Evolutionary conservation across 176 grass and related monocot genomes (phyloP), one percentile per base, ranked within the genome.

Genomic region (Carex cristatella): DNA sequence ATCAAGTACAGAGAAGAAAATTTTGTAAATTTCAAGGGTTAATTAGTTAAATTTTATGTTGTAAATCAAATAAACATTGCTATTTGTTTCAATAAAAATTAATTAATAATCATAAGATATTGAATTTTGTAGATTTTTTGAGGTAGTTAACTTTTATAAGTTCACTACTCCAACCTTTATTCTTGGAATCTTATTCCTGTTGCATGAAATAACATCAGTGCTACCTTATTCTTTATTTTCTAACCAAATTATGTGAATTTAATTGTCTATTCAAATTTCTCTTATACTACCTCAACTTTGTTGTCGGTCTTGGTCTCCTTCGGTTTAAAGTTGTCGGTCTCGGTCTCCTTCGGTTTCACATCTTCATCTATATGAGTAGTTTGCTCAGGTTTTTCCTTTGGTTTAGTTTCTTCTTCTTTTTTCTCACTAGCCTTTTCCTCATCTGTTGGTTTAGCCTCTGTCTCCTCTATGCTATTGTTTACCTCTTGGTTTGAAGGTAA

Each of bases 351-450:
- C 7, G 68, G 37, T 16, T n/a, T 46, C 10, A 10, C 16, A 3
- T 19, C 68, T 71, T 71, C 68, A 7, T 71, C 68, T 46, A 31
- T 54, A 7, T 14, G 46, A 31, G 19, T 75, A n/a, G 6, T 48
- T 48, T 48, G 44, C 56, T 59, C 3, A 18, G 19, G 42, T 46
- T 46, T 12, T 27, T 76, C 76, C 15, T 62, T 38, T 77, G 30
- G 23, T 14, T 55, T 80, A 75, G 71, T 44, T 10, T 79, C 40
- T 84, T 72, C 81, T 19, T 72, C 81, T 19, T 72, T 44, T 61
- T 74, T 35, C 61, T 82, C 67, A 30, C 42, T 62, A 30, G 49
- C 46, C 71, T 0, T 67, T 32, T 9, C 37, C 44, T 12, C 30
- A 28, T 53, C 38, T 32, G 10, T 55, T 40, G 61, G 59, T 5